Conservation (phyloP, 192 early-diverging fungal genomes). For the Coemansia sp. region DNA sequence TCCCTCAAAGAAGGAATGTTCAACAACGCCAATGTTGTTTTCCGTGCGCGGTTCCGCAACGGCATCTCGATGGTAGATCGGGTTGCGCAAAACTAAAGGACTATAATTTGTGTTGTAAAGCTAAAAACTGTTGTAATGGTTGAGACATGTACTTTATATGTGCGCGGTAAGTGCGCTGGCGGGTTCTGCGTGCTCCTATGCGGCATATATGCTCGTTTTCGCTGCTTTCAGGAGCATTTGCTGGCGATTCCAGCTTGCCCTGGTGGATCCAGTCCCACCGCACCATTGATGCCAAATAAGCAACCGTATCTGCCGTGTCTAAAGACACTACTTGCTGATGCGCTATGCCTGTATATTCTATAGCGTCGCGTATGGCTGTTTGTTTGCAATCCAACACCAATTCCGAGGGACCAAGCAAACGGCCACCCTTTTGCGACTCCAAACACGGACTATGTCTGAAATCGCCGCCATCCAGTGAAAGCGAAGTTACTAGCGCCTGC, state of each 20-base stretch:
- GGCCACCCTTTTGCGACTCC: not conserved
- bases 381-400: not conserved
- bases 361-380: not conserved
- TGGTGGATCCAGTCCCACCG: slow-evolving; percentile 40
- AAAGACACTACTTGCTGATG: slow-evolving; percentile 1
- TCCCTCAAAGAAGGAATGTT: slow-evolving; percentile 99
- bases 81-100: slow-evolving; percentile 29
- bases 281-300: slow-evolving; percentile 37
- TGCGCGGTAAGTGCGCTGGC: slow-evolving; percentile 39
- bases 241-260: slow-evolving; percentile 13
- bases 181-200: slow-evolving; percentile 29
- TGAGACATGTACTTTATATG: slow-evolving; percentile 34
- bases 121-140: slow-evolving; percentile 22
- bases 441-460: not conserved
- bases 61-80: slow-evolving; percentile 91
- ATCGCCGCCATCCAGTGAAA: not conserved
- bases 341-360: not conserved
- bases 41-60: slow-evolving; percentile 89
- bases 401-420: not conserved
- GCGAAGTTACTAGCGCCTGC: not conserved
- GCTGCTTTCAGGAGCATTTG: not conserved
- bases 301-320: slow-evolving; percentile 12
- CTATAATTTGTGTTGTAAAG: not conserved
- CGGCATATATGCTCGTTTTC: slow-evolving; percentile 24
- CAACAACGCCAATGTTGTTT: slow-evolving; percentile 97